phyloP scores from a whole-genome alignment of 257 asterid genomes.

The Nicotiana tabacum region DNA sequence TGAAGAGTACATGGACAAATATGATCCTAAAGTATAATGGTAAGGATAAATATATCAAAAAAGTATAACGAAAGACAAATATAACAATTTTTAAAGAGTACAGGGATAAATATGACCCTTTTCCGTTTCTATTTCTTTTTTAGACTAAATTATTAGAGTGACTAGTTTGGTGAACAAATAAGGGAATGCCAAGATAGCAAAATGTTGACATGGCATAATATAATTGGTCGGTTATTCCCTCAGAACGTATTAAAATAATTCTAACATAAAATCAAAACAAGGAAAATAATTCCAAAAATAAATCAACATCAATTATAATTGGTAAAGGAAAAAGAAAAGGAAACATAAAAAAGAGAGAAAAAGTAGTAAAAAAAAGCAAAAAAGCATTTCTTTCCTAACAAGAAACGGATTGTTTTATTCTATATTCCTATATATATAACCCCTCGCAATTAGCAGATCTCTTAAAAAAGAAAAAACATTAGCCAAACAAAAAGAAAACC shows the following conservation, averaged over 20 bases:
- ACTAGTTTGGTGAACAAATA: neutral
- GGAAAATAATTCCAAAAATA: neutral
- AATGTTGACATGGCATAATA: neutral
- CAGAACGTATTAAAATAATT: neutral
- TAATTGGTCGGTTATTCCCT: neutral
- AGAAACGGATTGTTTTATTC: constrained; percentile 28
- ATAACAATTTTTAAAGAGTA: too few relatives aligned
- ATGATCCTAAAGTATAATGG: too few relatives aligned
- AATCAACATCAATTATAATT: neutral
- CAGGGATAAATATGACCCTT: too few relatives aligned
- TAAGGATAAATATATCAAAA: too few relatives aligned
- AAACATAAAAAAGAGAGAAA: neutral
- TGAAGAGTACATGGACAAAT: too few relatives aligned
- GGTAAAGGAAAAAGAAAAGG: neutral
- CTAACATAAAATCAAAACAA: neutral
- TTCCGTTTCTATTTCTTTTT: too few relatives aligned
- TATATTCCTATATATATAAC: constrained; percentile 8
- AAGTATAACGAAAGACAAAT: too few relatives aligned
- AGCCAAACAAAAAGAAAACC: constrained; percentile 13
- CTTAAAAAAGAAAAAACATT: neutral
- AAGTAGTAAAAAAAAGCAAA: constrained; percentile 1
- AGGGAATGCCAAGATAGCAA: neutral
- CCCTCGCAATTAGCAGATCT: constrained; percentile 20
- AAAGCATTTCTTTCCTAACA: constrained; percentile 48
- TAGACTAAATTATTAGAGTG: neutral